Evolutionary conservation across 2,329 filamentous ascomycete species (phyloP).

Genomic region (Xylaria polymorpha): DNA sequence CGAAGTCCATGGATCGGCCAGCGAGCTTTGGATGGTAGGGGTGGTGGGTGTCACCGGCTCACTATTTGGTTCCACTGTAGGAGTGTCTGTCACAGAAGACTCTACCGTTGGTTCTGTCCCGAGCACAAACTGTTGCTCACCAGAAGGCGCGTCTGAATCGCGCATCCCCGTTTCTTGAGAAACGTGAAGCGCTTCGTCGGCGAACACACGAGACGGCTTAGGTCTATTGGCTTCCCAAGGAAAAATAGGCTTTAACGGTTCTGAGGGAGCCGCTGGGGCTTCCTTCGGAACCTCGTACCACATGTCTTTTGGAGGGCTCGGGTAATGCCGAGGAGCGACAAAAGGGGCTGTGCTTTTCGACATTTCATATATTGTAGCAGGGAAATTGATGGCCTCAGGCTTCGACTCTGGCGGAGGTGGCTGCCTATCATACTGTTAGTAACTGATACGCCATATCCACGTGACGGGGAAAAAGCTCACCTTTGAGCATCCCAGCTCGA

Average conservation of each 20-base stretch:
- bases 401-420: conserved; percentile 73
- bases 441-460: background rate
- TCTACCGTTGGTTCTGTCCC: conserved; percentile 48
- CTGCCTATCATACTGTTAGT: conserved; percentile 61
- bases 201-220: conserved; percentile 73
- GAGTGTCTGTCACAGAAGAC: conserved; percentile 52
- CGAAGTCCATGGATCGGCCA: conserved; percentile 74
- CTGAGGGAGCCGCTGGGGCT: conserved; percentile 63
- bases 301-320: conserved; percentile 87
- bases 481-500: conserved; percentile 66
- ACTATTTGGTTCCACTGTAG: conserved; percentile 53
- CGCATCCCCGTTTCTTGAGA: conserved; percentile 25
- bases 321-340: conserved; percentile 79
- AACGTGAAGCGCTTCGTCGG: conserved; percentile 60
- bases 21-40: conserved; percentile 58
- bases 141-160: conserved; percentile 33
- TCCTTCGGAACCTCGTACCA: conserved; percentile 84
- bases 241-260: conserved; percentile 78
- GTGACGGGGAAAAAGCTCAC: conserved; percentile 54
- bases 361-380: conserved; percentile 83
- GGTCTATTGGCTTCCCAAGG: conserved; percentile 85
- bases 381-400: conserved; percentile 88
- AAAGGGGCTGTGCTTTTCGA: conserved; percentile 80
- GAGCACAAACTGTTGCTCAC: conserved; percentile 37
- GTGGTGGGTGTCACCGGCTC: conserved; percentile 62